Base-by-base conservation (phyloP, 148 eudicot species). In the Camellia granthamiana region DNA sequence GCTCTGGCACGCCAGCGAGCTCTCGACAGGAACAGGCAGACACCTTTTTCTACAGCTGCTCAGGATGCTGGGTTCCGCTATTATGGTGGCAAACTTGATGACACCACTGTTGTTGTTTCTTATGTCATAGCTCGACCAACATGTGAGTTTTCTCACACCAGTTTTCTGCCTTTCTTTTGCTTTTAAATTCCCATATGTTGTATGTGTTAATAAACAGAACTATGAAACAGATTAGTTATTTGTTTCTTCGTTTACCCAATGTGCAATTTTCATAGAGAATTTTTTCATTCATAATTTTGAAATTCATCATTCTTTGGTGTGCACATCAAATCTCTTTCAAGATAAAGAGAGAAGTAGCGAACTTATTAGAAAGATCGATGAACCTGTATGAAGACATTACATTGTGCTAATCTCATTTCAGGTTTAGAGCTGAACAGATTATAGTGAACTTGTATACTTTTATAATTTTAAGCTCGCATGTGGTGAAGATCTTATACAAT, bases 31-130 rank as follows among this genome's bases (percentile, higher is more conserved):
- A 80, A 83, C 41, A 79, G 83, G 64, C 88, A 85, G 76, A 86
- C 94, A 44, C 98, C 98, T 4, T 93, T 93, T 80, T 84, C 98
- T 15, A 67, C 78, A 8, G 96, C 98, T 61, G 98, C 98, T 3
- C 90, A 88, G 66, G 91, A 89, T 65, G 97, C 97, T 60, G 97
- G 96, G 59, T 90, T 74, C 80, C 84, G 86, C 12, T 95, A 90
- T 72, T 77, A 81, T 76, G 98, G 97, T 71, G 98, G 98, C 69
- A 95, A 95, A 83, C 97, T 94, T 83, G 98, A 94, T 76, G 97
- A 94, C 78, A 82, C 90, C 38, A 94, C 98, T 14, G 98, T 94
- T 47, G 92, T 94, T 9, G 94, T 94, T 59, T 91, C 98, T 61
- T 89, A 85, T 79, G 79, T 94, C 76, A 72, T 74, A 81, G 79